Evolutionary conservation across 2,329 filamentous ascomycete species (phyloP).

Genomic region (Sarocladium oryzae): DNA sequence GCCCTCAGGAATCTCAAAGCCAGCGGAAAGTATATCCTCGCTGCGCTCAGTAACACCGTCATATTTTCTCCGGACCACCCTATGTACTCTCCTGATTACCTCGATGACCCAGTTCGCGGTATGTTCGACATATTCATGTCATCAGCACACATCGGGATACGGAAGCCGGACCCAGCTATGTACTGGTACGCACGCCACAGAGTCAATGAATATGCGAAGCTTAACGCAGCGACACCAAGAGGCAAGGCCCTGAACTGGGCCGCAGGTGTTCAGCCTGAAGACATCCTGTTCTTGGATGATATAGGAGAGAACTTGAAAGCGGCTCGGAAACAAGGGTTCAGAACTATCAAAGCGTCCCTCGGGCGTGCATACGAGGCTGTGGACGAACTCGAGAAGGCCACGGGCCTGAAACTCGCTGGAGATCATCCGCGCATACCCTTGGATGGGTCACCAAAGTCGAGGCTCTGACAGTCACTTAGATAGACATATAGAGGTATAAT

Average conservation of each 20-base stretch:
- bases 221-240: conserved; percentile 35
- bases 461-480: conserved; percentile 24
- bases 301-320: conserved; percentile 90
- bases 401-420: conserved; percentile 58
- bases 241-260: conserved; percentile 37
- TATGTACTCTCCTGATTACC: conserved; percentile 47
- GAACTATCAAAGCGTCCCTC: conserved; percentile 77
- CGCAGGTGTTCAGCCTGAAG: conserved; percentile 48
- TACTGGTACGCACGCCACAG: conserved; percentile 67
- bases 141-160: conserved; percentile 76
- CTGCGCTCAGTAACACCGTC: conserved; percentile 83
- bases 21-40: conserved; percentile 63
- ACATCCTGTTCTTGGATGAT: conserved; percentile 86
- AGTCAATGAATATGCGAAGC: conserved; percentile 56
- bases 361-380: conserved; percentile 77
- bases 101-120: conserved; percentile 50
- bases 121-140: conserved; percentile 85
- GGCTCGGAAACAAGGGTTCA: conserved; percentile 66
- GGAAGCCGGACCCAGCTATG: conserved; percentile 80
- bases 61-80: conserved; percentile 73
- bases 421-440: conserved; percentile 44
- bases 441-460: conserved; percentile 28
- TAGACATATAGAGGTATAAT: no score
- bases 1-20: conserved; percentile 64
- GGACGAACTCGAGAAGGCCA: conserved; percentile 67